Evolutionary conservation across 768 basidiomycete genomes (phyloP), one percentile per base, ranked within the genome.

Genomic region (Mycena rebaudengoi): DNA sequence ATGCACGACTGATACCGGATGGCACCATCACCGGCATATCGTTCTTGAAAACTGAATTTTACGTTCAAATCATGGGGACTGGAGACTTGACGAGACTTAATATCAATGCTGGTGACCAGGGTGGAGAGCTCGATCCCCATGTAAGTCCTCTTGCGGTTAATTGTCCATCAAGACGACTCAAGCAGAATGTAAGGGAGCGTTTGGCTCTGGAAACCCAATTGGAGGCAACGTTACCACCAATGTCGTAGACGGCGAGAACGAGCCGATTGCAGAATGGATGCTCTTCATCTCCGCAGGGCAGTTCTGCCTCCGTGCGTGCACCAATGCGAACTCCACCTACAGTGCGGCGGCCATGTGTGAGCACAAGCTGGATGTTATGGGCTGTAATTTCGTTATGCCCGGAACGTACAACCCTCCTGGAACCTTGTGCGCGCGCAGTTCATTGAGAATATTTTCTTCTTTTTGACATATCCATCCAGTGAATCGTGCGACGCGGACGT

Each of bases 321-420:
- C 76, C 1, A 76, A 75, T 58, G 80, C 80, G 37, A 82, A 83
- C 69, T 70, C 76, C n/a, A 82, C 82, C 0, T 83, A 81, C 67
- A 74, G 70, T 40, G 76, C 81, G 6, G 78, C 75, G 0, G 68
- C 68, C 43, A 83, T 83, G 82, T 83, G 81, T 62, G 78, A 77
- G 78, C 82, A 83, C 63, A 77, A 82, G 62, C 76, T 83, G 23
- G 82, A 83, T 58, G 75, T 78, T 45, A 79, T 82, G 76, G 81
- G 82, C 23, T 83, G 82, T 60, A 69, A 75, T 29, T 82, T 80
- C 54, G 81, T 82, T 32, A 82, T 83, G 82, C 82, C 82, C 8
- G 81, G 81, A 18, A 80, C 81, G 56, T 82, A 82, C 70, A 66
- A 80, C 45, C 70, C 74, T 44, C 43, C 80, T 28, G 78, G 78